A percentile compares a stretch with the other conserved stretches of the same genome.
These are phyloP conservation scores for Fusarium mexicanum DNA, from an alignment of 2,329 filamentous ascomycete species.

Conservation along the genomic window DNA sequence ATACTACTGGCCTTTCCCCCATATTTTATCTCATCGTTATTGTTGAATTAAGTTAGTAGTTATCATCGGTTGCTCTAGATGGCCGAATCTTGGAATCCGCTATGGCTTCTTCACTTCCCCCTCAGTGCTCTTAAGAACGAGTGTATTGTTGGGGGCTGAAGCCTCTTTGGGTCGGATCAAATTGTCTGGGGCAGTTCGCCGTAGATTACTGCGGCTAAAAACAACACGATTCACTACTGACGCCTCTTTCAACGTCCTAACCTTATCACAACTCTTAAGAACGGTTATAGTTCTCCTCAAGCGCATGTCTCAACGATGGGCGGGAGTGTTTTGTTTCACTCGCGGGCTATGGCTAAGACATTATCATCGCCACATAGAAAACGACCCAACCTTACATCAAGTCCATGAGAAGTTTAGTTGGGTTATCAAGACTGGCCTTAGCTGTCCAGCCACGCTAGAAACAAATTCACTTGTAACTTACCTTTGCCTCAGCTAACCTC, in stretches of 20 bases:
- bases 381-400: accelerated
- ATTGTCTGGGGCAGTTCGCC: no score
- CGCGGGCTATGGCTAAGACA: accelerated
- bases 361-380: not conserved
- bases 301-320: no score
- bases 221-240: no score
- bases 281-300: not conserved
- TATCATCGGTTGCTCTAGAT: not conserved
- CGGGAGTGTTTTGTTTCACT: not conserved
- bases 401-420: not conserved
- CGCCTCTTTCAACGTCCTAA: no score
- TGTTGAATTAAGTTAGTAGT: no score
- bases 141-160: no score
- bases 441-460: not conserved
- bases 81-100: not conserved
- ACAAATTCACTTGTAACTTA: not conserved
- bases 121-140: not conserved
- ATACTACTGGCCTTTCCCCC: accelerated
- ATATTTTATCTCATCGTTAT: accelerated
- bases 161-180: no score
- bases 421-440: not conserved
- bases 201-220: no score
- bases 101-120: not conserved
- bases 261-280: no score
- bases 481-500: not conserved